Percentiles rank a stretch among this genome's conserved stretches.
Evolutionary conservation across 495 filamentous ascomycete species (phyloP).

Genomic region (Amorphotheca resinae): DNA sequence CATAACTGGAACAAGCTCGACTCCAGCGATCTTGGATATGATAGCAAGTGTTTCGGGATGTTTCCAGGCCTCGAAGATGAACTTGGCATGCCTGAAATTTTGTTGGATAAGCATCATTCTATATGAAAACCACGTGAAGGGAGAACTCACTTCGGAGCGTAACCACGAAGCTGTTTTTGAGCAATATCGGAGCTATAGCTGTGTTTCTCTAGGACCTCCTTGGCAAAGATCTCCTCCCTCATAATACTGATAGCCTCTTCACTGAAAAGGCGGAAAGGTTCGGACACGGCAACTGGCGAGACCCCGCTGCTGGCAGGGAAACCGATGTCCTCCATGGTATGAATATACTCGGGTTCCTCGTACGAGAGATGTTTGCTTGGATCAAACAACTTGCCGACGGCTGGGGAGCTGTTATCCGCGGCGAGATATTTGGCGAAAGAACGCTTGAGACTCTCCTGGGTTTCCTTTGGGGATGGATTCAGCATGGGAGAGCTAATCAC

Average conservation of each 20-base stretch:
- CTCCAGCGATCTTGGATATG: constrained; percentile 60
- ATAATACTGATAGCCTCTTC: constrained; percentile 51
- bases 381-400: constrained; percentile 17
- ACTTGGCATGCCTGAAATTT: constrained; percentile 44
- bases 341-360: constrained; percentile 15
- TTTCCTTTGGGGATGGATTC: constrained; percentile 16
- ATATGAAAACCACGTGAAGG: no score
- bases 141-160: constrained; percentile 44
- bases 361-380: constrained; percentile 17
- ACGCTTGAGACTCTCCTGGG: constrained; percentile 20
- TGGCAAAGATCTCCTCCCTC: constrained; percentile 50
- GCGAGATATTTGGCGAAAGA: constrained; percentile 19
- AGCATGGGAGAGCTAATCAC: constrained; percentile 14
- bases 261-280: constrained; percentile 64
- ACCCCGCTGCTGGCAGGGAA: constrained; percentile 31
- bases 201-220: constrained; percentile 53
- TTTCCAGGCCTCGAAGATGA: constrained; percentile 61
- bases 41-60: constrained; percentile 49
- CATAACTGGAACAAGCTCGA: constrained; percentile 57
- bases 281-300: constrained; percentile 55
- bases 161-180: constrained; percentile 55
- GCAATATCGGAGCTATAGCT: constrained; percentile 52
- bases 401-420: constrained; percentile 9
- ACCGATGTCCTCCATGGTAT: constrained; percentile 22
- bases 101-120: no score